Evolutionary conservation across 2,329 filamentous ascomycete genomes (phyloP), one percentile per base, ranked within the genome.

Genomic region (Beauveria sp.): DNA sequence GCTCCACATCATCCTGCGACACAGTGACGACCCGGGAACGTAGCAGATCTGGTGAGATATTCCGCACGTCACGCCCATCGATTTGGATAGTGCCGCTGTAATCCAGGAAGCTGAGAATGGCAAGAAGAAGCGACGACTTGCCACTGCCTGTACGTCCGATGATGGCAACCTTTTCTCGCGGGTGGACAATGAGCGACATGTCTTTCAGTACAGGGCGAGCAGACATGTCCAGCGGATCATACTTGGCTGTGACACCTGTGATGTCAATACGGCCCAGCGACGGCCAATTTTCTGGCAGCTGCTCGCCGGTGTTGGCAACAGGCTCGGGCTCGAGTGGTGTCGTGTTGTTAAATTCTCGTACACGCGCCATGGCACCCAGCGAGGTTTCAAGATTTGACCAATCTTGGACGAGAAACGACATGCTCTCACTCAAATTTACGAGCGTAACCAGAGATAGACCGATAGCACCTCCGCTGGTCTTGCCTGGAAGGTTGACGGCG

Each of bases 11-110:
- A 18, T 72, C 71, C 46, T 72, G 71, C 0, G 71, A 59, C 1
- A 72, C 64, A 0, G 67, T 65, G 10, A 71, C 61, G 26, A 73
- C 70, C 20, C 67, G 70, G 2, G 66, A 64, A 3, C 71, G 66
- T 7, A 72, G 24, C 4, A 66, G 53, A 0, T 37, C 62, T 12
- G 28, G 61, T 43, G 18, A 61, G 43, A 40, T 62, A 57, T 1
- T 63, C 50, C 8, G 58, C 18, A 16, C 55, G 55, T 26, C 60
- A 24, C 56, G 48, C 44, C 64, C 34, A 43, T 66, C 64, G 30
- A 65, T 44, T 16, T 51, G 28, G 30, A 64, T 51, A 44, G 51
- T 53, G 61, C 62, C 46, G n/a, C 48, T 16, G 61, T 59, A 55
- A 26, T 63, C 56, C 20, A 63, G 34, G 24, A 63, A 53, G 37